Evolutionary conservation across 202 grass and related monocot genomes (phyloP), one percentile per base, ranked within the genome.

Genomic region (Miscanthus sacchariflorus): DNA sequence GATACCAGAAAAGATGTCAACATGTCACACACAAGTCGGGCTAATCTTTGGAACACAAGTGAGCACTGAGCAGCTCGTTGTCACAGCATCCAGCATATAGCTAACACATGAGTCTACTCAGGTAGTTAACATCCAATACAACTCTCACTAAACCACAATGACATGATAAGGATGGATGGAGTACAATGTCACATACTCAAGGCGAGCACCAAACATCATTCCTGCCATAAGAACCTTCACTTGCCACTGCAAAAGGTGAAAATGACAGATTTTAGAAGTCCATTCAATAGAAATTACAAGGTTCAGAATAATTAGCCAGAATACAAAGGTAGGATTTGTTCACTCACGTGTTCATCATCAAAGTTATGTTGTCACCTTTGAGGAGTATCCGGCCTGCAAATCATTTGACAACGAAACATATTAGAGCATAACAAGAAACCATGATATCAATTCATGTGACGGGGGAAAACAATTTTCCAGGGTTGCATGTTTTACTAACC

Each of bases 311-410:
- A 0, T 15, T 30, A 33, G 5, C 75, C 24, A 68, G 27, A 17
- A 82, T 65, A 6, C 2, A 33, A 61, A 69, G 68, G 25, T 14
- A n/a, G 10, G 44, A 0, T 27, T 79, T 23, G 27, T 48, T n/a
- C 43, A 52, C 92, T 94, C 90, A 94, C 92, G 30, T 81, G 75
- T 88, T 97, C 95, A 94, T 94, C 95, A 97, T 95, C 84, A 97
- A 84, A 82, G 95, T 98, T 80, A 97, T 97, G 89, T 97, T 97
- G 68, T 97, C 95, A 3, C 95, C 95, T 92, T 97, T 97, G 85
- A 97, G 88, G 6, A 95, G 87, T 83, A 97, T 97, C 92, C 91
- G 79, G 61, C 95, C 95, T 97, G 67, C 42, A 86, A 76, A 81
- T 3, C 38, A 85, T 61, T 59, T 89, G n/a, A 27, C 52, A 87